phyloP scores from a whole-genome alignment of 345 rosid species.

The Reutealis trisperma region DNA sequence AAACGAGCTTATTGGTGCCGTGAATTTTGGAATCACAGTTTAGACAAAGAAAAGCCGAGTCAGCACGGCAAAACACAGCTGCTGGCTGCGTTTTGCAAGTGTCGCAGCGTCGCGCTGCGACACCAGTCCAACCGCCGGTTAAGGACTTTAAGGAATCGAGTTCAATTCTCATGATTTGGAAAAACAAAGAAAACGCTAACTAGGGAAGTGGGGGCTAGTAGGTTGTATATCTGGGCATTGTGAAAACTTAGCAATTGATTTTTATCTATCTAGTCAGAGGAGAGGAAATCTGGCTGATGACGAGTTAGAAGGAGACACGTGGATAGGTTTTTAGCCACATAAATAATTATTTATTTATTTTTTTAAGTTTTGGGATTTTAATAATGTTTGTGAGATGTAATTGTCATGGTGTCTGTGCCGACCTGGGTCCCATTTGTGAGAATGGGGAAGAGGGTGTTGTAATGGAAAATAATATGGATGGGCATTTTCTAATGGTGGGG shows the following conservation, averaged over 20 bases:
- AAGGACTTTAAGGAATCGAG: slow-evolving; percentile 11
- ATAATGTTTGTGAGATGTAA: slow-evolving; percentile 17
- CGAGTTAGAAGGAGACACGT: slow-evolving; percentile 41
- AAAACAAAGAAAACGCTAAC: not conserved
- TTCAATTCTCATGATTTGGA: slow-evolving; percentile 19
- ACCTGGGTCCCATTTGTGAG: slow-evolving; percentile 34
- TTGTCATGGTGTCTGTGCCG: slow-evolving; percentile 50
- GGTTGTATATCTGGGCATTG: slow-evolving; percentile 23
- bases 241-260: slow-evolving; percentile 30
- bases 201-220: not conserved
- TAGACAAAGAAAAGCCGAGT: slow-evolving; percentile 43
- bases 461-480: too few species aligned
- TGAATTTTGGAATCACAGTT: slow-evolving; percentile 38
- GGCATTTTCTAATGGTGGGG: too few species aligned
- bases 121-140: slow-evolving; percentile 21
- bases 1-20: slow-evolving; percentile 25
- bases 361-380: slow-evolving; percentile 12
- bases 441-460: not conserved
- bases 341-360: slow-evolving; percentile 7
- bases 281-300: slow-evolving; percentile 25
- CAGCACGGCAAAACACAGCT: slow-evolving; percentile 36
- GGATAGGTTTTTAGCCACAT: slow-evolving; percentile 34
- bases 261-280: slow-evolving; percentile 35
- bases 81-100: slow-evolving; percentile 37
- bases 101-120: slow-evolving; percentile 38